A percentile compares a stretch with the other conserved stretches of the same genome.
These are phyloP conservation scores for Chalciporus piperatus DNA, from an alignment of 768 basidiomycete species.

Conservation along the genomic window DNA sequence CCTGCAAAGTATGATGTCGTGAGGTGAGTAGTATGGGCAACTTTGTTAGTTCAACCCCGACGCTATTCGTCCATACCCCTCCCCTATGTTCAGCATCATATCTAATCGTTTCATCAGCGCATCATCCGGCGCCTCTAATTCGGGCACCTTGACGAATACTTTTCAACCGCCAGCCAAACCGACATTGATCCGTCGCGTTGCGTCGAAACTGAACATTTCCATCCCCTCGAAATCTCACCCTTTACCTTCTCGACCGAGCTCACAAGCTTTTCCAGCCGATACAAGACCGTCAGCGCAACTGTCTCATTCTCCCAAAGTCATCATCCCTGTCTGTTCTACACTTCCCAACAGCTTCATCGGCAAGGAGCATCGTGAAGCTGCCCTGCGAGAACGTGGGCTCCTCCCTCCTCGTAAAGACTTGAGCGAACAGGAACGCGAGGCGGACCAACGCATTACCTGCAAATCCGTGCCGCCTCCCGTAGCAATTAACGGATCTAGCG, in stretches of 20 bases:
- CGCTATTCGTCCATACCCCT: neutral
- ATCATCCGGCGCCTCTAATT: neutral
- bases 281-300: neutral
- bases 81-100: neutral
- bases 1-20: neutral
- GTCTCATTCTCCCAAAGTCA: slow-evolving; percentile 4
- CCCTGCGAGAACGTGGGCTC: slow-evolving; percentile 59
- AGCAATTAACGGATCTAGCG: slow-evolving; percentile 31
- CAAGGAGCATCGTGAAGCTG: slow-evolving; percentile 40
- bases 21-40: slow-evolving; percentile 13
- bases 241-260: slow-evolving; percentile 12
- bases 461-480: slow-evolving; percentile 30
- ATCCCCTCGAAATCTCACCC: slow-evolving; percentile 12
- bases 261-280: slow-evolving; percentile 9
- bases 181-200: slow-evolving; percentile 28
- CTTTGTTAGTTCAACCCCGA: neutral
- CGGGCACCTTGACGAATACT: neutral
- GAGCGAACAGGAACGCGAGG: slow-evolving; percentile 39
- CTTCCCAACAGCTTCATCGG: slow-evolving; percentile 26
- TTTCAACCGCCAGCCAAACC: slow-evolving; percentile 7
- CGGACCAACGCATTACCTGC: slow-evolving; percentile 40
- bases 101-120: neutral
- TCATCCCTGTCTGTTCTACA: slow-evolving; percentile 4
- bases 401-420: slow-evolving; percentile 43
- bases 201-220: slow-evolving; percentile 26